These are phyloP conservation scores for Russula olivacea DNA, from an alignment of 768 basidiomycete species.

Conservation along the genomic window DNA sequence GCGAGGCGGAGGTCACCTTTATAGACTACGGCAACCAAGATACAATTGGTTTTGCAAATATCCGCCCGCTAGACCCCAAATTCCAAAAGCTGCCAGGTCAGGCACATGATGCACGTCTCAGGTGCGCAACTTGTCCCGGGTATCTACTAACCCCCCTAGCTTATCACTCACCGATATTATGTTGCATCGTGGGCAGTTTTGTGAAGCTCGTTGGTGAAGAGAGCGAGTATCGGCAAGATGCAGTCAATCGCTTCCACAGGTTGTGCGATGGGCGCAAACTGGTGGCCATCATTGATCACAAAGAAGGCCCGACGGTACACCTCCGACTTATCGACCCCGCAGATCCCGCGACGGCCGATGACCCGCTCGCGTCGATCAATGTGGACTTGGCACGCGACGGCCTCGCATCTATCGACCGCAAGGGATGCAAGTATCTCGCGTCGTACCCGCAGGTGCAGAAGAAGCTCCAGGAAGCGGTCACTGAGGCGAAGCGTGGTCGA, in stretches of 20 bases:
- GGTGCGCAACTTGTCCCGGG: constrained; percentile 38
- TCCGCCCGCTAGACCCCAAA: constrained; percentile 83
- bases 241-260: constrained; percentile 77
- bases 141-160: background rate
- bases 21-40: constrained; percentile 97
- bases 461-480: constrained; percentile 54
- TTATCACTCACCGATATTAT: background rate
- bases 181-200: constrained; percentile 50
- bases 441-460: constrained; percentile 65
- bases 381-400: constrained; percentile 87
- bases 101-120: constrained; percentile 90
- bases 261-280: constrained; percentile 91
- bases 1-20: constrained; percentile 91
- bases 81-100: constrained; percentile 90
- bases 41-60: constrained; percentile 69
- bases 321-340: constrained; percentile 89
- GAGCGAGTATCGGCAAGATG: constrained; percentile 84
- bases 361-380: constrained; percentile 78
- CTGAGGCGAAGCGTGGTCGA: constrained; percentile 66
- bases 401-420: constrained; percentile 71
- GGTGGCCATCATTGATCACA: constrained; percentile 91
- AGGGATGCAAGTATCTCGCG: constrained; percentile 63
- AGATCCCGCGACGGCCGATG: constrained; percentile 59
- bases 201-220: constrained; percentile 73
- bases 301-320: constrained; percentile 71